Evolutionary conservation across 805 yeast genomes (phyloP), one percentile per base, ranked within the genome.

Genomic region (Suhomyces xylopsoci): DNA sequence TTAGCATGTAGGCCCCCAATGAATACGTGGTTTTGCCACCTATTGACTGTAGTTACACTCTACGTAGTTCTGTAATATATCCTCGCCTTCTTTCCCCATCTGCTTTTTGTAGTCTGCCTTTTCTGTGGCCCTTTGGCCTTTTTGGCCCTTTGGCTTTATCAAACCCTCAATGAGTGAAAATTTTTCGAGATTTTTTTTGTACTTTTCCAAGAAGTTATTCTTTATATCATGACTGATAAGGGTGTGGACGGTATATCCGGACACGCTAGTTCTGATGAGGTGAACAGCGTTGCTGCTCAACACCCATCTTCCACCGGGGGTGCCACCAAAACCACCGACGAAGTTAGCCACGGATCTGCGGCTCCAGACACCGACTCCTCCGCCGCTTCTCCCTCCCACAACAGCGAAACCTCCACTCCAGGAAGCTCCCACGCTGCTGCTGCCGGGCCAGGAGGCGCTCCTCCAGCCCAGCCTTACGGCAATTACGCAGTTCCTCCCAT

Each of bases 111-210:
- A 28, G n/a, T 28, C 32, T 28, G 7, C 7, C 17, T 42, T 42
- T 42, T 42, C 17, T 45, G 26, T 45, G 40, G 17, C 36, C 43
- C n/a, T n/a, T n/a, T n/a, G n/a, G n/a, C n/a, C n/a, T n/a, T n/a
- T n/a, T n/a, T n/a, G n/a, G n/a, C n/a, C n/a, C n/a, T n/a, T n/a
- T n/a, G n/a, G n/a, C n/a, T 26, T 38, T 22, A 47, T 47, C 49
- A 47, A 42, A 45, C 42, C 36, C 49, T 47, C 49, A 47, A 47
- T 32, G 49, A 47, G 49, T 47, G 49, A 47, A 47, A 47, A 47
- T 47, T 47, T 47, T 47, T 47, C 49, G 45, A 42, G 30, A n/a
- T 20, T 20, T 42, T 42, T 42, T 42, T 42, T 20, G 19, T 7
- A 20, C 28, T 24, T 42, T 22, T 24, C 14, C 26, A 20, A 24